A percentile compares a stretch with the other conserved stretches of the same genome.
These are phyloP conservation scores for Aspergillus bombycis DNA, from an alignment of 2,329 filamentous ascomycete species.

Conservation along the genomic window DNA sequence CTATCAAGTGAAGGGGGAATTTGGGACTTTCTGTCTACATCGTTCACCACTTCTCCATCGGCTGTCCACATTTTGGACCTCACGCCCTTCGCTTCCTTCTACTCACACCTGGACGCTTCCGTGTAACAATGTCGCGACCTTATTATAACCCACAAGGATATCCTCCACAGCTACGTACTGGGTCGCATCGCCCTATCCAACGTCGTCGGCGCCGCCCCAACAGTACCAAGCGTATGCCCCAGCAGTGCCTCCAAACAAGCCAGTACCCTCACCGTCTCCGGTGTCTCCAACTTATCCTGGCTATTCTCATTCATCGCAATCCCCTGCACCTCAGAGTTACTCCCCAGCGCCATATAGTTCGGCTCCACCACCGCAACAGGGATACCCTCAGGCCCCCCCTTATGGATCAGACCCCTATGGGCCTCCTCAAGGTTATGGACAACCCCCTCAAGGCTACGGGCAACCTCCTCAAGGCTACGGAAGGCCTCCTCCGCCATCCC, in stretches of 20 bases:
- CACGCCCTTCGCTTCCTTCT: slow-evolving; percentile 6
- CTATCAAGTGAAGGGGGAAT: slow-evolving; percentile 15
- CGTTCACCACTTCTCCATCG: slow-evolving; percentile 1
- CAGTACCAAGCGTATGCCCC: slow-evolving; percentile 41
- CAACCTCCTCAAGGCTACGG: slow-evolving; percentile 11
- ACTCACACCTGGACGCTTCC: slow-evolving; percentile 19
- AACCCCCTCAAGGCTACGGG: neutral
- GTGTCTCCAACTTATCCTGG: slow-evolving; percentile 22
- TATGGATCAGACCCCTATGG: slow-evolving; percentile 25
- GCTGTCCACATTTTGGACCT: neutral
- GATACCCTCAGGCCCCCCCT: slow-evolving; percentile 31
- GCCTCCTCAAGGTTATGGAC: neutral
- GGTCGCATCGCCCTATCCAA: slow-evolving; percentile 39
- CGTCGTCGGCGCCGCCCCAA: slow-evolving; percentile 32
- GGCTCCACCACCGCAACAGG: slow-evolving; percentile 30
- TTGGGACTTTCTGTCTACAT: slow-evolving; percentile 8
- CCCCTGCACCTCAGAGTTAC: slow-evolving; percentile 39
- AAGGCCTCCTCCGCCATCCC: slow-evolving; percentile 36
- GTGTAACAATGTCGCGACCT: slow-evolving; percentile 39
- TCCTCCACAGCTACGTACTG: slow-evolving; percentile 37
- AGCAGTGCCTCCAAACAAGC: slow-evolving; percentile 33
- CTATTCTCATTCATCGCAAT: slow-evolving; percentile 29
- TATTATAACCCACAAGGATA: slow-evolving; percentile 40
- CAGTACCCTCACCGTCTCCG: slow-evolving; percentile 33
- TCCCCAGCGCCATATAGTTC: slow-evolving; percentile 43